Evolutionary conservation across 306 rosid species (phyloP).

Genomic region (Potentilla sterilis): DNA sequence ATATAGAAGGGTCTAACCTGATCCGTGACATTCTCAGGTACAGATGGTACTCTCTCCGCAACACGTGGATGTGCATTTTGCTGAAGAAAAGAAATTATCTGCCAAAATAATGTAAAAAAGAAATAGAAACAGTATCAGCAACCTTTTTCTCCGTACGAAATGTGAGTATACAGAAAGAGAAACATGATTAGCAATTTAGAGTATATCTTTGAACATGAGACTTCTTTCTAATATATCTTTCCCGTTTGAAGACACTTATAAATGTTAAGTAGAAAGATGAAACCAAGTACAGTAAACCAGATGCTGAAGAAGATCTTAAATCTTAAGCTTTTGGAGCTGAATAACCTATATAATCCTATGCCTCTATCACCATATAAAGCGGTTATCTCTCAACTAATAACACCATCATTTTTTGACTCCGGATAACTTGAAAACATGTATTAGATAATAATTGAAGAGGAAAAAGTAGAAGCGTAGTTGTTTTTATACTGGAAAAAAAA

Average conservation of each 20-base stretch:
- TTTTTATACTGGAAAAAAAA: neutral
- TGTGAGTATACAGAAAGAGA: neutral
- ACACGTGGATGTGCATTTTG: slow-evolving; percentile 97
- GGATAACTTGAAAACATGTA: neutral
- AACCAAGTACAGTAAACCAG: neutral
- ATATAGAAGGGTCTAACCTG: slow-evolving; percentile 52
- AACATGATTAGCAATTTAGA: neutral
- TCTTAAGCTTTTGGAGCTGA: slow-evolving; percentile 2
- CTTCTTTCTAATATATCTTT: neutral
- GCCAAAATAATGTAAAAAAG: slow-evolving; percentile 18
- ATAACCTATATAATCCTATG: neutral
- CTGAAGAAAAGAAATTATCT: slow-evolving; percentile 85
- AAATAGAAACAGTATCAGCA: slow-evolving; percentile 4
- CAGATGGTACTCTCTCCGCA: slow-evolving; percentile 75
- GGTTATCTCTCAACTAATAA: neutral
- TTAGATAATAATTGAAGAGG: neutral
- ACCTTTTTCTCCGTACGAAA: slow-evolving; percentile 6
- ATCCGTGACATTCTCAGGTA: slow-evolving; percentile 95
- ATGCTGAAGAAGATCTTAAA: neutral
- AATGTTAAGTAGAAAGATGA: neutral
- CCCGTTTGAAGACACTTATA: neutral
- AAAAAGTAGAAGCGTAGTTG: neutral
- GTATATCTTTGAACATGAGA: slow-evolving; percentile 7
- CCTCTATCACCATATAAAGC: slow-evolving; percentile 2
- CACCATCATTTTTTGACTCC: neutral